Evolutionary conservation across 805 yeast genomes (phyloP), one percentile per base, ranked within the genome.

Genomic region (Wickerhamomyces silvicola): DNA sequence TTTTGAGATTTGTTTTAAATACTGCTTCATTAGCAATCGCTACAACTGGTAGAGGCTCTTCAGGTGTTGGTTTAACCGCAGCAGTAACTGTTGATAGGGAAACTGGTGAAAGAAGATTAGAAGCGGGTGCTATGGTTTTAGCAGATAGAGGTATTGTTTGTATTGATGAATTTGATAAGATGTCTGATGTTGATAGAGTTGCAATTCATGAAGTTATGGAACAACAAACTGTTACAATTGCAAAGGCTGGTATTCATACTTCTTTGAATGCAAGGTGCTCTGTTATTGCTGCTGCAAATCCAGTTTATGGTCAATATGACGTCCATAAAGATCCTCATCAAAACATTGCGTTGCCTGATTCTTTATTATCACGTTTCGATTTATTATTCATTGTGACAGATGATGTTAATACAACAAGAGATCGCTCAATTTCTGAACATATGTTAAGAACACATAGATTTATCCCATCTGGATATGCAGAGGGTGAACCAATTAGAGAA

Each of bases 181-280:
- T 92, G 98, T 80, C 84, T 41, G 98, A 92, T 57, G 75, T 78
- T 18, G 98, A 92, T 64, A 74, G 98, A 55, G 97, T 92, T 32
- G 97, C 97, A 2, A 92, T 92, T 52, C 98, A 92, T 61, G 98
- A 92, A 71, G 98, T 92, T 30, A 92, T 92, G 98, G 98, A 92
- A 65, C 98, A 92, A 63, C 98, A 92, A 59, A 92, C 98, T 0
- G 96, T 90, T 18, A 88, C 97, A 3, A 88, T 90, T 52, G 95
- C 97, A 32, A 90, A 90, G 58, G 98, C 97, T 5, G 98, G 98
- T 42, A 90, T 90, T 50, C 97, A 90, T 58, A 88, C 97, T 3
- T 82, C 97, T 6, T 70, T 90, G 46, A 90, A 90, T 54, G 97
- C 98, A 10, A 76, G 98, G 50, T 90, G 97, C 64, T 82, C 95